These are phyloP conservation scores for Pyricularia grisea DNA, from an alignment of 2,329 filamentous ascomycete genomes.

Conservation along the genomic window DNA sequence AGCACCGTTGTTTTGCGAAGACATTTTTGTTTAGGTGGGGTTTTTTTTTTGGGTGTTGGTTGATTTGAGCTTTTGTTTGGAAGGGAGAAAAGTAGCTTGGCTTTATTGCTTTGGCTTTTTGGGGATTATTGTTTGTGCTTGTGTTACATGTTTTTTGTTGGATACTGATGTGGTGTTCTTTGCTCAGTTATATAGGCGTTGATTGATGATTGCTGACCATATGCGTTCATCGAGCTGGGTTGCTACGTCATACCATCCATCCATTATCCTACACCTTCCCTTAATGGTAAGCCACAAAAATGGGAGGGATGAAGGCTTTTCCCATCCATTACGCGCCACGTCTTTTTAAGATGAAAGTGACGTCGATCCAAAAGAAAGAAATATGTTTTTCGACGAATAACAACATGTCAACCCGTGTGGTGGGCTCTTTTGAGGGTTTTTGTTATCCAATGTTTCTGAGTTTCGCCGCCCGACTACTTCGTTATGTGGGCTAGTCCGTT, in stretches of 20 bases:
- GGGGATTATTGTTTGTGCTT: not conserved
- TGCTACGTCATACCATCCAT: not conserved
- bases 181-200: not conserved
- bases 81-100: not conserved
- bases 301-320: not conserved
- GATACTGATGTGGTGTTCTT: not conserved
- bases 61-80: not conserved
- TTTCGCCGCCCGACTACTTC: not conserved
- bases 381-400: not conserved
- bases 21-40: not conserved
- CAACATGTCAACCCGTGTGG: not conserved
- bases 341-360: not conserved
- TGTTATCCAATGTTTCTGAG: not conserved
- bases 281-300: not conserved
- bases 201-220: not conserved
- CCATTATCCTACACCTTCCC: not conserved
- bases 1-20: conserved; percentile 4
- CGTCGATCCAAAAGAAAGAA: not conserved
- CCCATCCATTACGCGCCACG: not conserved
- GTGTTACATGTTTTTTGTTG: not conserved
- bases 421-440: not conserved
- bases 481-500: not conserved
- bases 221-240: not conserved
- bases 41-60: not conserved
- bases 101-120: not conserved